Evolutionary conservation across 106 monocot species (phyloP).

Genomic region (Phalaenopsis aphrodite): DNA sequence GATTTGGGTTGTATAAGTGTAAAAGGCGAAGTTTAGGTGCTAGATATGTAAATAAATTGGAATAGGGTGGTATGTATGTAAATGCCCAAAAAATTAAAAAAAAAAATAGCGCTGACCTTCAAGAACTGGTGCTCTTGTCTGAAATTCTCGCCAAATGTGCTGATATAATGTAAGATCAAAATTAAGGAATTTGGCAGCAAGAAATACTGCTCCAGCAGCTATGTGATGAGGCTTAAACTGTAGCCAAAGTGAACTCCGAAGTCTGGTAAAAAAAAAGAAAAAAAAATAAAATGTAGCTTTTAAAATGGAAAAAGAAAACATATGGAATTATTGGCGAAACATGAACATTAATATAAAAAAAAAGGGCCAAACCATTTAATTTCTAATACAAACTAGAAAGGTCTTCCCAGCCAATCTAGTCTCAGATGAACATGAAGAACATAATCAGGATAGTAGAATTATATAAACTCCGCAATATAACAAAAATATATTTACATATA

Average conservation of each 20-base stretch:
- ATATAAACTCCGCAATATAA: background rate
- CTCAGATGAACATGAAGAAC: background rate
- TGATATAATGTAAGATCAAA: constrained; percentile 52
- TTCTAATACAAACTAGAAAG: background rate
- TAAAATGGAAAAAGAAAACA: background rate
- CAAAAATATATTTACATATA: no score
- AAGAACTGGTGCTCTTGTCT: constrained; percentile 56
- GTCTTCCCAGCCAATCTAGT: background rate
- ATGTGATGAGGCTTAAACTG: constrained; percentile 81
- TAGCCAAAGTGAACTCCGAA: constrained; percentile 69
- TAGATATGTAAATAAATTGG: no score
- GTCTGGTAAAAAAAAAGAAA: constrained; percentile 19
- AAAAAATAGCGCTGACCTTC: constrained; percentile 32
- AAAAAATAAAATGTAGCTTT: constrained; percentile 3
- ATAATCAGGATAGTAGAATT: background rate
- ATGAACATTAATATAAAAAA: background rate
- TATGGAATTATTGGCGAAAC: background rate
- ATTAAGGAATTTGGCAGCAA: constrained; percentile 63
- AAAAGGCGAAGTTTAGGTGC: no score
- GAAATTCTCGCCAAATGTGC: constrained; percentile 63
- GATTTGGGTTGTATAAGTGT: no score
- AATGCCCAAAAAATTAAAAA: background rate
- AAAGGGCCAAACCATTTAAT: constrained; percentile 15
- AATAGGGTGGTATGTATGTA: no score
- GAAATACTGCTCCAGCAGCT: constrained; percentile 55